Evolutionary conservation across 1,139 yeast species (phyloP), one percentile per base, ranked within the genome.

Genomic region (Kazachstania sp.): DNA sequence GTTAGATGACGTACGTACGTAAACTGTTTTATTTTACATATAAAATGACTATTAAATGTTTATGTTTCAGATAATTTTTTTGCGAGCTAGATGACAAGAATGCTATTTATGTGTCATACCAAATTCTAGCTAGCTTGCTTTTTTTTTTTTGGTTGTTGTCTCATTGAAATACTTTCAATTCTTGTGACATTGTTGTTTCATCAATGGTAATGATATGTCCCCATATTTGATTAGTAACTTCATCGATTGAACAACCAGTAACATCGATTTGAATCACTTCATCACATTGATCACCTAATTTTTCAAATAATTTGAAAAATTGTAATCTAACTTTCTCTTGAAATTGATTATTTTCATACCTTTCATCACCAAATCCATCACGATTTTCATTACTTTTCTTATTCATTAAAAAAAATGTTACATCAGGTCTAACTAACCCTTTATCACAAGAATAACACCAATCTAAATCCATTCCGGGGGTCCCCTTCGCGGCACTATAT

Each of bases 351-450:
- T 74, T 75, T 62, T 94, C 99, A 66, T 94, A 94, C 48, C 97
- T 70, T 66, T 94, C 99, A 26, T 80, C 83, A 19, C 99, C 99
- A 72, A 85, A 94, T 1, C 95, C 95, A 18, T 79, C 80, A 48
- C 98, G 72, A 41, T 74, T 67, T 34, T 79, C 82, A 2, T 70
- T 73, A 37, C 71, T 59, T 28, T 72, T 72, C 29, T 66, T 71
- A 44, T 87, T 75, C 26, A 87, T 83, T 50, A 94, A 69, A 55
- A 92, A 94, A 1, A 94, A 51, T 0, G 92, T 84, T 46, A 84
- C 52, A 63, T 94, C 99, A 0, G 99, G 98, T 54, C 72, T 77
- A 1, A 95, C 92, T 19, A 94, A 73, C 0, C 98, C 98, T 31
- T 69, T 67, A 59, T 94, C 98, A 0, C 96, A 92, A 20, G 71